Percentiles rank a stretch among this genome's conserved stretches.
phyloP scores from a whole-genome alignment of 23 red algal species.

The Gracilaria gracilis region DNA sequence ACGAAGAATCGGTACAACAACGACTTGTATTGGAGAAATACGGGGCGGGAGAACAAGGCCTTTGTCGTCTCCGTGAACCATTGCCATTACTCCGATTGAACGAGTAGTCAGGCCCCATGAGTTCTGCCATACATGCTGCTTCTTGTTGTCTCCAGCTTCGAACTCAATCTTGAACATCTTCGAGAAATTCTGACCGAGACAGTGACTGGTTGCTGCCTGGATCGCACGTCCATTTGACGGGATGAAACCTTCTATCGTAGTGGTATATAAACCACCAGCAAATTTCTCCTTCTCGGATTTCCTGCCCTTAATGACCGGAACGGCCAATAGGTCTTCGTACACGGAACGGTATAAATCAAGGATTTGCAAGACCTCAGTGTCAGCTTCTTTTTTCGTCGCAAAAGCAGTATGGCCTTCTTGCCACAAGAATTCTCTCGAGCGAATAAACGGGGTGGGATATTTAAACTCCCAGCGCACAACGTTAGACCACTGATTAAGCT shows the following conservation, averaged over 20 bases:
- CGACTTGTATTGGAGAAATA: slow-evolving; percentile 92
- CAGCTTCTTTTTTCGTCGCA: slow-evolving; percentile 90
- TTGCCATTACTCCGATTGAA: slow-evolving; percentile 94
- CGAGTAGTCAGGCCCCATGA: slow-evolving; percentile 98
- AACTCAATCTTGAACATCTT: slow-evolving; percentile 98
- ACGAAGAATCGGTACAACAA: slow-evolving; percentile 90
- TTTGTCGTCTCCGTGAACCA: slow-evolving; percentile 96
- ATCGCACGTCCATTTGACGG: slow-evolving; percentile 95
- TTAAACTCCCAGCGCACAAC: slow-evolving; percentile 99
- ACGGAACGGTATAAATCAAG: slow-evolving; percentile 89
- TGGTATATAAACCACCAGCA: slow-evolving; percentile 98
- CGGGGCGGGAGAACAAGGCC: slow-evolving; percentile 93
- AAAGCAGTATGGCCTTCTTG: slow-evolving; percentile 99
- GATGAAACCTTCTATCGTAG: slow-evolving; percentile 98
- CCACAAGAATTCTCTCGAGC: slow-evolving; percentile 99
- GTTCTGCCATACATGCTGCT: slow-evolving; percentile 87
- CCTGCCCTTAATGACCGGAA: slow-evolving; percentile 92
- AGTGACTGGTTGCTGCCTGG: slow-evolving; percentile 97
- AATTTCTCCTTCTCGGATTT: slow-evolving; percentile 98
- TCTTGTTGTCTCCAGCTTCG: slow-evolving; percentile 66
- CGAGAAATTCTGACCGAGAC: slow-evolving; percentile 96
- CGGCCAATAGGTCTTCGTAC: slow-evolving; percentile 97
- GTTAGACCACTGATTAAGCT: slow-evolving; percentile 99
- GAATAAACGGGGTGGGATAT: slow-evolving; percentile 98
- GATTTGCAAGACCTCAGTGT: slow-evolving; percentile 91